Evolutionary conservation across 2,329 filamentous ascomycete genomes (phyloP).

Genomic region (Verticillium tricorpus): DNA sequence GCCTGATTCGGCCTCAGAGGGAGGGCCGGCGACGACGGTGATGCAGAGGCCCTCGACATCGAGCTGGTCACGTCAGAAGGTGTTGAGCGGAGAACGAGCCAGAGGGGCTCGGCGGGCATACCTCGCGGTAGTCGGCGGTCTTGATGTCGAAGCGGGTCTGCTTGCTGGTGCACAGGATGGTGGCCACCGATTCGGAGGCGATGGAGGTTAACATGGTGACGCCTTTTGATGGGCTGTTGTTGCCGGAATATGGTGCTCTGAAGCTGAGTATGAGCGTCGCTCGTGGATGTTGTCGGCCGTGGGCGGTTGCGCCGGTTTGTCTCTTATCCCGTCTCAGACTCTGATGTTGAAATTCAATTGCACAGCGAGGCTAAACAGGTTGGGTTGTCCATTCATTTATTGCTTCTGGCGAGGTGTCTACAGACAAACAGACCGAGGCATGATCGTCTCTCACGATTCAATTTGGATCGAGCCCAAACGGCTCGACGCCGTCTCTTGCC

Average conservation of each 20-base stretch:
- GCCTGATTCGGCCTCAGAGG: not conserved
- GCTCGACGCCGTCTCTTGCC: not conserved
- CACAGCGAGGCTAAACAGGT: not conserved
- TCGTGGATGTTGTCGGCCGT: too few species aligned
- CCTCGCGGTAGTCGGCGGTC: constrained; percentile 52
- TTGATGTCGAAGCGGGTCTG: constrained; percentile 62
- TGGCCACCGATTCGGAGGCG: constrained; percentile 43
- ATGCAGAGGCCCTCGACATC: constrained; percentile 72
- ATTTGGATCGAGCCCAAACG: not conserved
- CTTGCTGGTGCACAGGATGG: constrained; percentile 60
- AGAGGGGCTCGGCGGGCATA: constrained; percentile 20
- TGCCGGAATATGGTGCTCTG: too few species aligned
- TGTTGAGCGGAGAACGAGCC: too few species aligned
- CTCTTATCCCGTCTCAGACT: not conserved
- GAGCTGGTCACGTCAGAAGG: constrained; percentile 36
- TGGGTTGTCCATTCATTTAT: not conserved
- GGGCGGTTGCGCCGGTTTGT: too few species aligned
- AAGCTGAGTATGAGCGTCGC: too few species aligned
- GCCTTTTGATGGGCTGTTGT: not conserved
- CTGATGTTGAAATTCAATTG: not conserved
- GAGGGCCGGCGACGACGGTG: constrained; percentile 45
- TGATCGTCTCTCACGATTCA: not conserved
- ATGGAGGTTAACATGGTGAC: constrained; percentile 39
- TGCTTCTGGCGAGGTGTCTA: not conserved
- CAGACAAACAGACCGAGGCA: not conserved